These are phyloP conservation scores for Phytophthora europaea DNA, from an alignment of 352 stramenopile genomes.

Conservation along the genomic window DNA sequence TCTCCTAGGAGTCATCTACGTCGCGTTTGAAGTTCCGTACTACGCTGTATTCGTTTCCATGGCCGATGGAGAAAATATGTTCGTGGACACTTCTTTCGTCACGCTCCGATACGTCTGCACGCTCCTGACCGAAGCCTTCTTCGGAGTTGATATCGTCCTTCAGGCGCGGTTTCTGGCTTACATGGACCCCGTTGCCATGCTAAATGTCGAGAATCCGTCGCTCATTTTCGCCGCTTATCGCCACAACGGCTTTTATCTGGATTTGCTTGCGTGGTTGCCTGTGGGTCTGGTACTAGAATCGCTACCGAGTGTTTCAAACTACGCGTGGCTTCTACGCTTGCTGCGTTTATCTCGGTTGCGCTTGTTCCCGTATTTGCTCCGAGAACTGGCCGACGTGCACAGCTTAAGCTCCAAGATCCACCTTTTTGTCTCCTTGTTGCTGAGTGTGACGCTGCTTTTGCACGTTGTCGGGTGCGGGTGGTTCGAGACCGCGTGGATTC, in stretches of 20 bases:
- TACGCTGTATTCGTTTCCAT: slow-evolving; percentile 70
- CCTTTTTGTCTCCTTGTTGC: slow-evolving; percentile 44
- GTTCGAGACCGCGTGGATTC: slow-evolving; percentile 61
- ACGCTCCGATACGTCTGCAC: slow-evolving; percentile 39
- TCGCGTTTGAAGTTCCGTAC: slow-evolving; percentile 68
- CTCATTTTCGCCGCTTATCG: slow-evolving; percentile 68
- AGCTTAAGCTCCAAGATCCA: slow-evolving; percentile 63
- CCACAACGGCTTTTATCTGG: slow-evolving; percentile 53
- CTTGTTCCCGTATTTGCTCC: slow-evolving; percentile 42
- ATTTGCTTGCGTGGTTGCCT: slow-evolving; percentile 53
- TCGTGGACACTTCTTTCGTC: not conserved
- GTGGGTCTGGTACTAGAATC: slow-evolving; percentile 50
- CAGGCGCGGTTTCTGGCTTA: slow-evolving; percentile 59
- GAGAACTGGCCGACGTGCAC: slow-evolving; percentile 57
- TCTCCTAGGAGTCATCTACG: not conserved
- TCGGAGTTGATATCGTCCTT: slow-evolving; percentile 53
- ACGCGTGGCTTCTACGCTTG: slow-evolving; percentile 54
- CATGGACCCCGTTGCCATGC: slow-evolving; percentile 59
- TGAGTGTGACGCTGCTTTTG: slow-evolving; percentile 53
- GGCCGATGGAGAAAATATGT: slow-evolving; percentile 11
- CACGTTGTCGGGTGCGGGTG: slow-evolving; percentile 63
- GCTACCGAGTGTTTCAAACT: slow-evolving; percentile 20
- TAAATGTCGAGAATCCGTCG: slow-evolving; percentile 52
- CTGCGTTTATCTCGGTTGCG: slow-evolving; percentile 53
- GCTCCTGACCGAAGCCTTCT: slow-evolving; percentile 54